Conservation (phyloP, 139 green algal species). For the Eudorina sp. region DNA sequence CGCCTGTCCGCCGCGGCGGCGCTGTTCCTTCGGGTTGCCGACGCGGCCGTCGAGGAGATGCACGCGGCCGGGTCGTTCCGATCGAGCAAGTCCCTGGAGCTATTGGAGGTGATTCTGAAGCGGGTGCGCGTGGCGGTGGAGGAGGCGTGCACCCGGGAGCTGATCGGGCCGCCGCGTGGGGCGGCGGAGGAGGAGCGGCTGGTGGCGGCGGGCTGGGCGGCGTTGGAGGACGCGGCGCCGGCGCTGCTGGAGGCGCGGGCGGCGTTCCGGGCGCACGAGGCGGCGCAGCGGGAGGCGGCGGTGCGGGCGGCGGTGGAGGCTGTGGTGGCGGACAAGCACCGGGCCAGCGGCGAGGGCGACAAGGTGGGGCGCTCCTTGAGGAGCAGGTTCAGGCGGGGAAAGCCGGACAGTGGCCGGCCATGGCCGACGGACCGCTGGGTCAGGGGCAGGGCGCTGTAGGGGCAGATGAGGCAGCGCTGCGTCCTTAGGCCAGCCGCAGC, state of each 20-base stretch:
- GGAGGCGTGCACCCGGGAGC: not conserved
- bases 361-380: no score
- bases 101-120: not conserved
- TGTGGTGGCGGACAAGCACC: not conserved
- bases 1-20: not conserved
- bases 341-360: not conserved
- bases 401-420: no score
- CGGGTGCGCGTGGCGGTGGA: not conserved
- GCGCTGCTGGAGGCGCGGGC: constrained; percentile 15
- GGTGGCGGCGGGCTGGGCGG: constrained; percentile 21
- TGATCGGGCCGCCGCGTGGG: no score
- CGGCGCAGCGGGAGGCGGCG: not conserved
- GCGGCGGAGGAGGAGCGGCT: constrained; percentile 15
- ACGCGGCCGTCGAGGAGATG: not conserved
- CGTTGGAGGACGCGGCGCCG: not conserved
- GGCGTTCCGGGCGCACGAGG: not conserved
- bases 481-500: no score
- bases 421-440: no score
- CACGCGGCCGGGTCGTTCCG: not conserved
- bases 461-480: no score
- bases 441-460: no score
- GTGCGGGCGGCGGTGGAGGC: not conserved
- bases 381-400: no score
- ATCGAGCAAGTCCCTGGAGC: not conserved
- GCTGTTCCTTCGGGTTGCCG: not conserved